Base-by-base conservation (phyloP, 2,329 filamentous ascomycete genomes). In the Calycina herbarum region DNA sequence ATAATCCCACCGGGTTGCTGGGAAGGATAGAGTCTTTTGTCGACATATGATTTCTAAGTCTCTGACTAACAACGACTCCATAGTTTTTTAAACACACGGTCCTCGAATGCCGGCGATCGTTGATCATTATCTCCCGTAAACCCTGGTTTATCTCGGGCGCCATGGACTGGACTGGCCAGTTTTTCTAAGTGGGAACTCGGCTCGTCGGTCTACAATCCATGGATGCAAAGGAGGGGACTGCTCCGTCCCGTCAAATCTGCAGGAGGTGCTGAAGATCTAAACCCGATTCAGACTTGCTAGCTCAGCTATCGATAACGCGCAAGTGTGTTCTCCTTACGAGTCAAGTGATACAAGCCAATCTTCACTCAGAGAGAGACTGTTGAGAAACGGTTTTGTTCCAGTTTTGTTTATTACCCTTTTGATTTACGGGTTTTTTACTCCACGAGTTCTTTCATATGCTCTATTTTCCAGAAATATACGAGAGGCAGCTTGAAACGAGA, bases 121-220 rank as follows among this genome's bases (percentile, higher is more conserved):
- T 27, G 48, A 24, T 54, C 48, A 54, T 54, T 20, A 54, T 54
- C 48, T 54, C 48, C 20, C 20, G 48, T 54, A 24, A 24, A 24
- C 48, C 20, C 48, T 54, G 48, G 48, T 13, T 54, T 27, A 54
- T 54, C 48, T 51, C 45, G n/a, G 31, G 45, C n/a, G 45, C n/a
- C 20, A 51, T 24, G 45, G n/a, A 51, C 40, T 45, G 40, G 15
- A 5, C 31, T 33, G 7, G 31, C 31, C 31, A 33, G 31, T 33
- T 5, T 3, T 7, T 20, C 48, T 11, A 3, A 54, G 48, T 54
- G 48, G 45, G 48, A 54, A 54, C 48, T 13, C 20, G 48, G 48
- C 48, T 27, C 20, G 24, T 13, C 8, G 48, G 45, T 51, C 45
- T 2, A 51, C 10, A 24, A 51, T 20, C 48, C 45, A 51, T 51